Evolutionary conservation across 78 protist genomes (phyloP).

Genomic region (Fonticula alba): DNA sequence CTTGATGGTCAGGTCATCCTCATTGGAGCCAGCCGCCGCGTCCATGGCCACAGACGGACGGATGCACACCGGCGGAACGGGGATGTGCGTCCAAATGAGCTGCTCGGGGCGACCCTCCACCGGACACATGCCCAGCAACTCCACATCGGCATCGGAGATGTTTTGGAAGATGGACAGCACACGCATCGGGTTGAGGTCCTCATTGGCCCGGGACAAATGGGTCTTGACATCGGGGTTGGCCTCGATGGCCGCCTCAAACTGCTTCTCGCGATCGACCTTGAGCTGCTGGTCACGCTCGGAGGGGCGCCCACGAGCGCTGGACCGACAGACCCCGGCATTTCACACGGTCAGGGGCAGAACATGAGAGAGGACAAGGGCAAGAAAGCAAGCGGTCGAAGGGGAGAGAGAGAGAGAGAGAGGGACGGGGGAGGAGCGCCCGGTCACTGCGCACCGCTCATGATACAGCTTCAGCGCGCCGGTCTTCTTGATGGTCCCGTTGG

Average conservation of each 20-base stretch:
- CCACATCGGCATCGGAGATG: conserved; percentile 45
- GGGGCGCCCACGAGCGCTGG: no score
- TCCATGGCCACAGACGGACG: conserved; percentile 84
- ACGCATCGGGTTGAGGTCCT: conserved; percentile 64
- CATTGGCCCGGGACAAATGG: conserved; percentile 46
- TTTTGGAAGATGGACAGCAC: conserved; percentile 40
- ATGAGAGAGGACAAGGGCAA: no score
- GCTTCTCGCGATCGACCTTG: no score
- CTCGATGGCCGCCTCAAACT: conserved; percentile 27
- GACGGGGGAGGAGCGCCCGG: no score
- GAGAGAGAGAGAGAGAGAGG: no score
- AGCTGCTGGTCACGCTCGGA: no score
- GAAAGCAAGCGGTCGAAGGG: no score
- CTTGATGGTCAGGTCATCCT: conserved; percentile 89
- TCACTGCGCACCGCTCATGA: conserved; percentile 36
- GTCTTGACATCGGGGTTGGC: conserved; percentile 25
- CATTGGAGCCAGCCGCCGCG: conserved; percentile 52
- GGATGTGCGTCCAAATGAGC: conserved; percentile 37
- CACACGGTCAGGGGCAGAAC: no score
- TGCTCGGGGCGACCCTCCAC: conserved; percentile 48
- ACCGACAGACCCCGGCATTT: no score
- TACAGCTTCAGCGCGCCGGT: conserved; percentile 34
- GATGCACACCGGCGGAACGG: conserved; percentile 88
- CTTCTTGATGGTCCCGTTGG: conserved; percentile 78
- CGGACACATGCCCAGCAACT: conserved; percentile 66